phyloP scores from a whole-genome alignment of 371 early-diverging fungal species.

The Apophysomyces variabilis region DNA sequence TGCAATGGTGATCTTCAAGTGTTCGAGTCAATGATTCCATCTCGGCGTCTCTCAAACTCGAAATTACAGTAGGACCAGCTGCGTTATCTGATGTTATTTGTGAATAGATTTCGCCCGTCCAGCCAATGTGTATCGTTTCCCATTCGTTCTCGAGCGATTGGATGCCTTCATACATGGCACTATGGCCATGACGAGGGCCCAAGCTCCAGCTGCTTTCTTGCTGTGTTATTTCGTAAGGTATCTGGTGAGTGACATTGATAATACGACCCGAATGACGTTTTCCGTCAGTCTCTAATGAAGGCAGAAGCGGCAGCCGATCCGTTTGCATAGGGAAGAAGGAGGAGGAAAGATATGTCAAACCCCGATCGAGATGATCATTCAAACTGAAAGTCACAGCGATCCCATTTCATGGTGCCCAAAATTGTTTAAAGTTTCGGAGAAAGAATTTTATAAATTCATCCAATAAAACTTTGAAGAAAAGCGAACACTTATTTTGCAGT shows the following conservation, averaged over 20 bases:
- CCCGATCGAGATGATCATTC: background rate
- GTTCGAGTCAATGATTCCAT: conserved; percentile 39
- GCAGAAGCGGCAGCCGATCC: background rate
- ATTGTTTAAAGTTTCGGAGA: no score
- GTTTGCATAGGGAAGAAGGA: background rate
- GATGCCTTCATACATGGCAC: conserved; percentile 80
- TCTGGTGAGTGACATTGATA: conserved; percentile 57
- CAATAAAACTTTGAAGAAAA: no score
- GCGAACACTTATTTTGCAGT: no score
- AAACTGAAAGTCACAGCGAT: background rate
- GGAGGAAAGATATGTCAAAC: background rate
- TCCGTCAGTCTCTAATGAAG: background rate
- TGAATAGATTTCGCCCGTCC: conserved; percentile 60
- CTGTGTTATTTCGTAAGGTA: conserved; percentile 30
- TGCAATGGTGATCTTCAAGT: conserved; percentile 55
- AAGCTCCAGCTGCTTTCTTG: conserved; percentile 24
- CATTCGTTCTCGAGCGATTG: conserved; percentile 51
- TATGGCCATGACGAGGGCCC: conserved; percentile 66
- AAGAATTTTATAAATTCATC: no score
- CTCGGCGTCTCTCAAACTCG: conserved; percentile 34
- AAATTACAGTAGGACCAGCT: conserved; percentile 16
- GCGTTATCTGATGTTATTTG: conserved; percentile 12
- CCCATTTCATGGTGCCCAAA: no score
- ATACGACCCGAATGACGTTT: conserved; percentile 32
- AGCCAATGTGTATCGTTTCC: conserved; percentile 70